Evolutionary conservation across 257 asterid genomes (phyloP).

Genomic region (Penstemon davidsonii): DNA sequence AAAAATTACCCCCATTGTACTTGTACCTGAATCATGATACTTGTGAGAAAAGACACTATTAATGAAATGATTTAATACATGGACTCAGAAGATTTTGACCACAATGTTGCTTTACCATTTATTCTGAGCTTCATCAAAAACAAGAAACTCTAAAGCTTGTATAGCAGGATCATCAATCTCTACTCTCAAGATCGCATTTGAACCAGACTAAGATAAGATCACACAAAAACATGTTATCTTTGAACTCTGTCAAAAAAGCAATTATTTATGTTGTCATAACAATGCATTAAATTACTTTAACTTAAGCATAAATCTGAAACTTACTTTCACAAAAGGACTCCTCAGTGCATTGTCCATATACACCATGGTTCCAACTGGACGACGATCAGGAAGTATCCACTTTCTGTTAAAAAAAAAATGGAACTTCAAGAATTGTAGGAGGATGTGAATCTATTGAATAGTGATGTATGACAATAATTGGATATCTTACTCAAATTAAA

Average conservation of each 20-base stretch:
- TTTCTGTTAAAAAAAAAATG: slow-evolving; percentile 38
- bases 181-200: slow-evolving; percentile 60
- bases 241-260: slow-evolving; percentile 20
- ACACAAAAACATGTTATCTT: slow-evolving; percentile 28
- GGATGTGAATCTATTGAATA: not conserved
- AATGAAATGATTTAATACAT: slow-evolving; percentile 23
- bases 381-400: slow-evolving; percentile 79
- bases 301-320: slow-evolving; percentile 27
- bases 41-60: slow-evolving; percentile 18
- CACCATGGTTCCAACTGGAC: slow-evolving; percentile 80
- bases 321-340: slow-evolving; percentile 83
- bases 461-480: slow-evolving; percentile 19
- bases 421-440: slow-evolving; percentile 2
- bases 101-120: slow-evolving; percentile 59
- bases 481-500: slow-evolving; percentile 23
- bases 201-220: slow-evolving; percentile 62
- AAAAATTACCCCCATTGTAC: slow-evolving; percentile 76
- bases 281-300: slow-evolving; percentile 1
- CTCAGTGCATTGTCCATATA: slow-evolving; percentile 78
- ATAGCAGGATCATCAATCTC: slow-evolving; percentile 85
- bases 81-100: slow-evolving; percentile 8
- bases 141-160: slow-evolving; percentile 90
- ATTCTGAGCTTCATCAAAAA: slow-evolving; percentile 74
- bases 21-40: slow-evolving; percentile 64
- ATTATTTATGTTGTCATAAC: slow-evolving; percentile 14